Evolutionary conservation across 495 filamentous ascomycete species (phyloP).

Genomic region (Lepraria neglecta): DNA sequence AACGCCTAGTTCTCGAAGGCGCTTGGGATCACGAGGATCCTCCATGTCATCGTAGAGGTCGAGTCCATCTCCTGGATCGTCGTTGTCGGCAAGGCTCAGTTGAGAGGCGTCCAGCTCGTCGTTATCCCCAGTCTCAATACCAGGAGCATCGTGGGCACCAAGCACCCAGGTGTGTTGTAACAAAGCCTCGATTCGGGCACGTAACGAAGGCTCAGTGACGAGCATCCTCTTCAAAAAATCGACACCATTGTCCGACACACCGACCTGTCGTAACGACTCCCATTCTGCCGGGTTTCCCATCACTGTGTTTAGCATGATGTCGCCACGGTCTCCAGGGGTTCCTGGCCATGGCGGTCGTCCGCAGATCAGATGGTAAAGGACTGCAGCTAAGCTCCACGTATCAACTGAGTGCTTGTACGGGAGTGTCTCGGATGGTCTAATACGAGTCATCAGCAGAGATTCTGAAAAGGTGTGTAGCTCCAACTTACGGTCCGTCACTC

Average conservation of each 20-base stretch:
- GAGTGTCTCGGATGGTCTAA: conserved; percentile 41
- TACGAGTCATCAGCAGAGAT: conserved; percentile 24
- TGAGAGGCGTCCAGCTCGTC: conserved; percentile 58
- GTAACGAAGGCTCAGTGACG: conserved; percentile 58
- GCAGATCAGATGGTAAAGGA: conserved; percentile 75
- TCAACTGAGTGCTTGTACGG: conserved; percentile 86
- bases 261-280: conserved; percentile 45
- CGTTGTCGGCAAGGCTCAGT: conserved; percentile 52
- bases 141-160: conserved; percentile 44
- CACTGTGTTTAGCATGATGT: conserved; percentile 70
- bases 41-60: conserved; percentile 14
- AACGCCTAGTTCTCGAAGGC: background rate
- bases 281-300: conserved; percentile 66
- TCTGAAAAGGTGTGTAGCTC: background rate
- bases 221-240: conserved; percentile 73
- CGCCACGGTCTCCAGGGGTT: conserved; percentile 47
- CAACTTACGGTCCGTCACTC: conserved; percentile 36
- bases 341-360: conserved; percentile 73
- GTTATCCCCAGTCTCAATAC: conserved; percentile 14
- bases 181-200: conserved; percentile 59
- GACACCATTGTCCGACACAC: conserved; percentile 58
- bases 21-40: conserved; percentile 28
- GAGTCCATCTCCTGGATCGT: conserved; percentile 33
- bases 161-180: conserved; percentile 62
- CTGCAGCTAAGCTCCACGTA: conserved; percentile 89